Evolutionary conservation across 1,284 basidiomycete species (phyloP).

Genomic region (Athelia sp.): DNA sequence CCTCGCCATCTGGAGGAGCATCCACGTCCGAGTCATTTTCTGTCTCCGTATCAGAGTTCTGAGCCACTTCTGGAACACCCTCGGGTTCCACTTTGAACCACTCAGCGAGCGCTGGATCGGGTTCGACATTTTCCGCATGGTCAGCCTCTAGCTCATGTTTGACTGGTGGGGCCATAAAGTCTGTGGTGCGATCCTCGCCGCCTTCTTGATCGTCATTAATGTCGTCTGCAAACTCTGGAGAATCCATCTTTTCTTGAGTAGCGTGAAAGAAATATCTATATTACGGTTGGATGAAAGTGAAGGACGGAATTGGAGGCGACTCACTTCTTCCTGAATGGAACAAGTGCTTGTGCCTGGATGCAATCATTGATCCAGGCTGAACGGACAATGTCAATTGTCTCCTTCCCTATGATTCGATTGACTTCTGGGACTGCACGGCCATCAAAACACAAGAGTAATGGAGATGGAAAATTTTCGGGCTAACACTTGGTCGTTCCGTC

Average conservation of each 20-base stretch:
- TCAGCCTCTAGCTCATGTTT: conserved; percentile 13
- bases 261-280: conserved; percentile 76
- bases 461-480: conserved; percentile 17
- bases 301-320: conserved; percentile 6
- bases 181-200: conserved; percentile 38
- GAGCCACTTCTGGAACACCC: conserved; percentile 13
- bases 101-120: conserved; percentile 49
- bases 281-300: conserved; percentile 3
- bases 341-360: conserved; percentile 46
- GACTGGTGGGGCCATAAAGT: conserved; percentile 20
- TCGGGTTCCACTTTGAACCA: conserved; percentile 53
- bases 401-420: conserved; percentile 52
- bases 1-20: conserved; percentile 32
- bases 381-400: conserved; percentile 63
- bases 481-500: conserved; percentile 59
- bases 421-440: not conserved
- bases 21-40: conserved; percentile 68
- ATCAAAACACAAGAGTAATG: not conserved
- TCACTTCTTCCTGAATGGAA: conserved; percentile 69
- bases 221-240: conserved; percentile 24
- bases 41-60: conserved; percentile 47
- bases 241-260: conserved; percentile 27
- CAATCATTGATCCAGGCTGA: conserved; percentile 82
- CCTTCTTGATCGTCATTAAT: conserved; percentile 18
- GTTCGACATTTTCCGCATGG: conserved; percentile 23